Base-by-base conservation (phyloP, 2,329 filamentous ascomycete species). In the Fusarium sp. region DNA sequence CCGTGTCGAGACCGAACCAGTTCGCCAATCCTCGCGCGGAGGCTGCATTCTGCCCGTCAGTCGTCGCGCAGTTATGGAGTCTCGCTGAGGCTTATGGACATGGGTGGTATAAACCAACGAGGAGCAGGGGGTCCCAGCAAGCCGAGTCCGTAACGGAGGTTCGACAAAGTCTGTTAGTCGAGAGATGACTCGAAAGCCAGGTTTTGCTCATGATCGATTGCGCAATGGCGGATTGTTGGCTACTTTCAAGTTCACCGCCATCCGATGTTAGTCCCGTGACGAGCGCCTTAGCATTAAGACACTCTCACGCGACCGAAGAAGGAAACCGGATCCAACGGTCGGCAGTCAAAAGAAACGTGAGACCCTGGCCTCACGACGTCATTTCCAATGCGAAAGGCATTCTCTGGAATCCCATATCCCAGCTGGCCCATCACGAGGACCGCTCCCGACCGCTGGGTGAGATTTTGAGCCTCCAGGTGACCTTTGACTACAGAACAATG, bases 21-120 rank as follows among this genome's bases (percentile, higher is more conserved):
- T 73, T 74, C 71, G 69, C 73, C 69, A 71, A 73, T 74, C 69
- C 70, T 71, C 62, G 25, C 29, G 55, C 34, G 34, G 62, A 60
- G 49, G 38, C 54, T 61, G 62, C 62, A 62, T 64, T 63, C 65
- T 61, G 63, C 61, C 65, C 65, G 50, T 67, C 59, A 64, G 58
- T 57, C 60, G 38, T 60, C 51, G 61, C 44, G 62, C 61, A 62
- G 55, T 64, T 65, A 64, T 57, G 64, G 63, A 57, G 66, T 44
- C 36, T 36, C 29, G 29, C 54, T 46, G 36, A 56, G 40, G 55
- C 51, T 72, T 62, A 75, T 73, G 55, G 68, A 54, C 68, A 71
- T 50, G 68, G 68, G 60, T 73, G 50, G 51, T 65, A 62, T 72
- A 73, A 67, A 65, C 67, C 53, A 59, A 58, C 61, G 59, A 64